Base-by-base conservation (phyloP, 2,329 filamentous ascomycete species). In the Neophaeococcomyces mojaviensis region DNA sequence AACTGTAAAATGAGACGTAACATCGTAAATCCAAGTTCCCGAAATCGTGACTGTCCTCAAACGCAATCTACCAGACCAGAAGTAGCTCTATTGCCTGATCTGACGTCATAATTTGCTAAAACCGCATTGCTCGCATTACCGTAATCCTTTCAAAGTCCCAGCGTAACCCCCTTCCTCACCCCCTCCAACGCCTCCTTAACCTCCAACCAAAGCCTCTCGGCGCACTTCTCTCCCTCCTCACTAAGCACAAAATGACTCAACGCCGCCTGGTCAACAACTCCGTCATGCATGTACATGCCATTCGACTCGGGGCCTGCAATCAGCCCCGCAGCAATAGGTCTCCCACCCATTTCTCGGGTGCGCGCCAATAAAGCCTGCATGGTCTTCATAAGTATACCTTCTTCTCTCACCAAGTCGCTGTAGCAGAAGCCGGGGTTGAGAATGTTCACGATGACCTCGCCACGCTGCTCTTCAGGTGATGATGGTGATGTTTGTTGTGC, bases 361-460 rank as follows among this genome's bases (percentile, higher is more conserved):
- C 72, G 62, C 2, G 65, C 72, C 30, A 71, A 42, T 16, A 68
- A 5, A 9, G 62, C 42, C 19, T 63, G 60, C 30, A 70, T 28
- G 8, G 65, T 45, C 38, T 56, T 28, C 12, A 57, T 42, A 1
- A 51, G 32, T 28, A 55, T 28, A 15, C 43, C 44, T 0, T 41
- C 20, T 0, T 75, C 67, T 1, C 74, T 63, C 4, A 52, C 55
- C 1, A 79, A 61, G 19, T 68, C 61, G 1, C 71, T 70, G 33
- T 74, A 64, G 55, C 76, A 79, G 24, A 73, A 61, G 1, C 76
- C 76, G 0, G 77, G 76, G 46, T 75, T 76, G 16, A 75, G 49
- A 49, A 65, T 64, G 54, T 77, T 78, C 47, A 79, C 53, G 1
- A 69, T 68, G 32, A 78, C 69, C 9, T 60, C 55, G 34, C 59